phyloP scores from a whole-genome alignment of 2,329 filamentous ascomycete genomes.

The Capronia coronata region DNA sequence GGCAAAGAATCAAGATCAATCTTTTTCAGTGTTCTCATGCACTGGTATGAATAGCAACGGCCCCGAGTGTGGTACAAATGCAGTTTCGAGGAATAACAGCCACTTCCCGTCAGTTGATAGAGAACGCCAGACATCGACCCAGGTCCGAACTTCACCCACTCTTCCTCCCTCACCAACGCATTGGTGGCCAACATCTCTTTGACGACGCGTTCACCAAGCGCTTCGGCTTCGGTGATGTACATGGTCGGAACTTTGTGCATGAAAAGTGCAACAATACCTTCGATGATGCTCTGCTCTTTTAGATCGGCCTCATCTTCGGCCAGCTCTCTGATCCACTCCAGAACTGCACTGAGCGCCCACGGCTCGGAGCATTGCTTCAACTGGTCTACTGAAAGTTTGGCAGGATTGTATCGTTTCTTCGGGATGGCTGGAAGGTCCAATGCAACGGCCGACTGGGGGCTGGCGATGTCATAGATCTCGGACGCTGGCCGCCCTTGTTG shows the following conservation, averaged over 20 bases:
- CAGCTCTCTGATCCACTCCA: constrained; percentile 79
- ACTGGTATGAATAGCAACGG: constrained; percentile 89
- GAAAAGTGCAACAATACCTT: constrained; percentile 82
- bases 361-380: constrained; percentile 81
- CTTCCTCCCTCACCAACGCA: constrained; percentile 79
- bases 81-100: constrained; percentile 81
- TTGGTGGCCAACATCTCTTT: constrained; percentile 71
- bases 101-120: constrained; percentile 83
- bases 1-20: constrained; percentile 62
- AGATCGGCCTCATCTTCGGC: constrained; percentile 87
- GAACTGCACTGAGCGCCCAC: constrained; percentile 86
- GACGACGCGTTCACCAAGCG: constrained; percentile 69
- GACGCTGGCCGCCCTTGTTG: constrained; percentile 51
- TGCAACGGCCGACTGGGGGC: constrained; percentile 49
- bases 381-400: constrained; percentile 72
- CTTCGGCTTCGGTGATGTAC: constrained; percentile 95
- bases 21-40: constrained; percentile 89
- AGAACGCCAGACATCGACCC: constrained; percentile 80
- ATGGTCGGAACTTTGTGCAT: constrained; percentile 94
- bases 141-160: constrained; percentile 90
- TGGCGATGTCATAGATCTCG: constrained; percentile 47
- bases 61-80: constrained; percentile 60
- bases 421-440: constrained; percentile 83
- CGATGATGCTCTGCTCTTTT: constrained; percentile 74
- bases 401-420: constrained; percentile 75